These are phyloP conservation scores for Orobanche coerulescens DNA, from an alignment of 257 asterid species.

Conservation along the genomic window DNA sequence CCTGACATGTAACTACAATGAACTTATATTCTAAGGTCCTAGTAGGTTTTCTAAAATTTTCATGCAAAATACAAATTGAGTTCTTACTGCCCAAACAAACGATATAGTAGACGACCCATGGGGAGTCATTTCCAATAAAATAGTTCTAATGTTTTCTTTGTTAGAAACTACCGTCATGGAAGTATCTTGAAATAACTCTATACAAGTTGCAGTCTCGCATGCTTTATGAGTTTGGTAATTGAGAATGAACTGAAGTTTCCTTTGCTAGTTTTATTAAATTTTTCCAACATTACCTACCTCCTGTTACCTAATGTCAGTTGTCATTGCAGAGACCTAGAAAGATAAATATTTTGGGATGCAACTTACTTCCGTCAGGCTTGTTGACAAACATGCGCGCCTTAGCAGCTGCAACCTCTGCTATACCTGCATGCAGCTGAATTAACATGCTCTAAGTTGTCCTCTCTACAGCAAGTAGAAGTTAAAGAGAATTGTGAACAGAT, in stretches of 20 bases:
- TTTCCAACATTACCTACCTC: background rate
- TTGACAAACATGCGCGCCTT: slow-evolving; percentile 94
- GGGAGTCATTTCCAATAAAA: background rate
- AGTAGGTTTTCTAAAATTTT: background rate
- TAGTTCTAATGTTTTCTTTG: background rate
- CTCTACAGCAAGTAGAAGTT: slow-evolving; percentile 18
- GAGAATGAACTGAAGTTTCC: background rate
- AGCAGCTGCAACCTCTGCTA: slow-evolving; percentile 99
- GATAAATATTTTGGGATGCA: background rate
- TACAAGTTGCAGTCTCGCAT: background rate
- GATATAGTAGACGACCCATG: background rate
- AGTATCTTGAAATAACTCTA: background rate
- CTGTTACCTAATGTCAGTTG: slow-evolving; percentile 3
- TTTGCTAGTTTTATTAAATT: background rate
- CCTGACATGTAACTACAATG: background rate
- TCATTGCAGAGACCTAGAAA: background rate
- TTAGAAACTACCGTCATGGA: background rate
- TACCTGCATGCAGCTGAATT: slow-evolving; percentile 88
- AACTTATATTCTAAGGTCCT: background rate
- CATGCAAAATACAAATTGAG: background rate
- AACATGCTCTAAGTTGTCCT: slow-evolving; percentile 26
- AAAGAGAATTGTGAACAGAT: slow-evolving; percentile 13
- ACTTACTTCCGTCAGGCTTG: slow-evolving; percentile 98
- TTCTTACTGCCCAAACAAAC: background rate
- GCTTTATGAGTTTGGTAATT: background rate